A percentile compares a stretch with the other conserved stretches of the same genome.
Evolutionary conservation across 225 moss, liverwort and hornwort genomes (phyloP).

Genomic region (Pseudoscleropodium purum): DNA sequence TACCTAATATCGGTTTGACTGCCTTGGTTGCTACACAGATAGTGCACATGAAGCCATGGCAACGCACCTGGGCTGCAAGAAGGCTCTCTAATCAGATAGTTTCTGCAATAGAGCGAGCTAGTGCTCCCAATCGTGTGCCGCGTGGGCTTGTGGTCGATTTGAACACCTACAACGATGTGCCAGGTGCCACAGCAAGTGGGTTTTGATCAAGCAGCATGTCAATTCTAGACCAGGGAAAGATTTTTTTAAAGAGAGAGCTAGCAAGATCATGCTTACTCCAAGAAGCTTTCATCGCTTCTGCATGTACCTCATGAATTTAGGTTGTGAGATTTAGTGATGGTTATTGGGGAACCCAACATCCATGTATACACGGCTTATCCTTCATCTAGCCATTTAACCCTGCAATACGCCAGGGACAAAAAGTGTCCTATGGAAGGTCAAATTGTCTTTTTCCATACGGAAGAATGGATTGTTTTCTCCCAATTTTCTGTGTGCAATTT

Average conservation of each 20-base stretch:
- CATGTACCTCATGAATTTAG: background rate
- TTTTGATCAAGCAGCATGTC: background rate
- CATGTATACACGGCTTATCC: slow-evolving; percentile 13
- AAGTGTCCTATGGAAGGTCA: background rate
- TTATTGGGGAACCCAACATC: slow-evolving; percentile 30
- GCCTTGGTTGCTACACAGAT: slow-evolving; percentile 40
- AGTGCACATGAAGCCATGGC: slow-evolving; percentile 95
- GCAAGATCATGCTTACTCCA: background rate
- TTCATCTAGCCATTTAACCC: background rate
- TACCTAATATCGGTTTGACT: background rate
- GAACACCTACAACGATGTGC: slow-evolving; percentile 15
- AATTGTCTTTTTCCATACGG: background rate
- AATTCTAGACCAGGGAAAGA: background rate
- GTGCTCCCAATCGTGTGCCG: slow-evolving; percentile 54
- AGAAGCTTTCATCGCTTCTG: background rate
- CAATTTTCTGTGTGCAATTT: background rate
- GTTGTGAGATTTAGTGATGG: slow-evolving; percentile 11
- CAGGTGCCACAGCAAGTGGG: slow-evolving; percentile 1
- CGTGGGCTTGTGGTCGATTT: slow-evolving; percentile 66
- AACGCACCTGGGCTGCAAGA: slow-evolving; percentile 88
- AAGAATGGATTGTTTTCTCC: background rate
- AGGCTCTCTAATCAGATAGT: slow-evolving; percentile 69
- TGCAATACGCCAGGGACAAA: too few species aligned
- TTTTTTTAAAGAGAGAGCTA: background rate
- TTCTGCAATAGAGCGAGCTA: slow-evolving; percentile 81